Evolutionary conservation across 176 grass and related monocot genomes (phyloP).

Genomic region (Melocanna baccifera): DNA sequence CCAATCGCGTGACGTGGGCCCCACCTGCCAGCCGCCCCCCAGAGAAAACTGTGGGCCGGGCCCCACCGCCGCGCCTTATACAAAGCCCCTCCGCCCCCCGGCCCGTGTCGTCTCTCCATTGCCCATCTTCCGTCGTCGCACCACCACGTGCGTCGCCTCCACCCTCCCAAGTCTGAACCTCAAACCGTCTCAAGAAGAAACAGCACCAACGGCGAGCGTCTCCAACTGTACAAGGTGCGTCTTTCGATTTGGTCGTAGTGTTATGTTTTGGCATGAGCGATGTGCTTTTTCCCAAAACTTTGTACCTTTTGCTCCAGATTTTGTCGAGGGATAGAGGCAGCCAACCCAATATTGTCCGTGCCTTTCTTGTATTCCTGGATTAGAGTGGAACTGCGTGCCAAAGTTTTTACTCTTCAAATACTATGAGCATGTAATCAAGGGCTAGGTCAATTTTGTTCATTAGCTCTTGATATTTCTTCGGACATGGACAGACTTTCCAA

Average conservation of each 20-base stretch:
- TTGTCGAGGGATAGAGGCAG: neutral
- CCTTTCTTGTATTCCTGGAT: neutral
- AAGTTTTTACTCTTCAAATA: too few species aligned
- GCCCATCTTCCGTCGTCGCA: conserved; percentile 7
- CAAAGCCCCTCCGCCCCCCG: neutral
- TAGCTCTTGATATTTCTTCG: neutral
- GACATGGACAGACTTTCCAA: neutral
- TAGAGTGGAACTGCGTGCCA: neutral
- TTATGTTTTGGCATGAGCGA: neutral
- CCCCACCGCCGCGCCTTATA: neutral
- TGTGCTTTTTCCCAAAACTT: neutral
- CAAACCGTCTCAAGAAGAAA: neutral
- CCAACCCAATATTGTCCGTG: neutral
- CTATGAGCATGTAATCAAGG: too few species aligned
- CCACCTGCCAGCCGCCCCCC: neutral
- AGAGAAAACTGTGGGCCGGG: neutral
- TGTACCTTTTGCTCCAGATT: neutral
- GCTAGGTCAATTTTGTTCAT: neutral
- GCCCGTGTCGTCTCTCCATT: neutral
- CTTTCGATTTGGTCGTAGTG: neutral
- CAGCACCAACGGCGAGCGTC: neutral
- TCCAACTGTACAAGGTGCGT: neutral
- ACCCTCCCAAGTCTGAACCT: neutral
- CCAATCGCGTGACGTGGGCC: too few species aligned
- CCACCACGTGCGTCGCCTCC: neutral